Base-by-base conservation (phyloP, 2,329 filamentous ascomycete species). In the Aspergillus fumigatiaffinis region DNA sequence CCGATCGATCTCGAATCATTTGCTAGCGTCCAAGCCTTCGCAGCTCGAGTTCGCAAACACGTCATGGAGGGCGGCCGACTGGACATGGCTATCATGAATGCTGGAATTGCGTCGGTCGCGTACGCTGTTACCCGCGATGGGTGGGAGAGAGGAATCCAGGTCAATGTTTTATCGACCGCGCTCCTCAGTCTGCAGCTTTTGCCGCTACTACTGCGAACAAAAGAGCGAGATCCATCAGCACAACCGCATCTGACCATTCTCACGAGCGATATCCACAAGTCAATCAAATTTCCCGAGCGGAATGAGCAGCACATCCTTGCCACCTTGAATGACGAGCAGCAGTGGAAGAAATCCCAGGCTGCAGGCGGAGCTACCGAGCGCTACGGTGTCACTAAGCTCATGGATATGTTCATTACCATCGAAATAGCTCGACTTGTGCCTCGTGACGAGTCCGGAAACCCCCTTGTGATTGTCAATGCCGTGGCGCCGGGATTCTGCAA, bases 1-100 rank as follows among this genome's bases (percentile, higher is more conserved):
- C 66, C 68, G 3, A 66, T 82, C 2, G 79, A 81, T 62, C 70
- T 81, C 32, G 54, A 62, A 5, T 72, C 65, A 20, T 79, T 76
- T 54, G 64, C 68, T 2, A 76, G 68, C 17, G 75, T 81, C 3
- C 68, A 69, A 46, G 65, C 63, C 1, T 79, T 79, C 50, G 74
- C 69, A 1, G 63, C 67, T 32, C 61, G 66, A 12, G 71, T 65
- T n/a, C 62, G 66, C 12, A 63, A 63, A 9, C 61, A 77, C 21
- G 52, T 60, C 2, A 58, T 55, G 6, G 61, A 64, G 7, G 64
- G 75, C 0, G 54, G 63, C 1, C 58, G 70, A 1, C 51, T 79
- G 4, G 76, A 78, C 57, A 67, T 71, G 2, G 71, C 69, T 0
- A 50, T 78, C 0, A 61, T 72, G 26, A 79, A 79, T 55, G 76